These are phyloP conservation scores for Grosmannia huntii DNA, from an alignment of 2,329 filamentous ascomycete species.

Conservation along the genomic window DNA sequence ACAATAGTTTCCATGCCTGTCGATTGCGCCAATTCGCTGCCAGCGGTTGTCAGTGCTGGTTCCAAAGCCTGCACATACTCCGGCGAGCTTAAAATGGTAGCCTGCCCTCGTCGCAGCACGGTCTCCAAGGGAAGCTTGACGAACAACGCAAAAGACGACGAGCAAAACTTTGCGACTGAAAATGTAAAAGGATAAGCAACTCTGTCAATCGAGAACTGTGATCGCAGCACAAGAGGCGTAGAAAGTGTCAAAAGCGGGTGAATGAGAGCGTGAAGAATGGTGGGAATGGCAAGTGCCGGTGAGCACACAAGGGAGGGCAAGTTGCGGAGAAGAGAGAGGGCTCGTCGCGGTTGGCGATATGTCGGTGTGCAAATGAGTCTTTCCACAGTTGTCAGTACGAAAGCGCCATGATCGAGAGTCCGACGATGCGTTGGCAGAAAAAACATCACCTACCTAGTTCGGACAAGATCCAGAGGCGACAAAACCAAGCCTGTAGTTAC, in stretches of 20 bases:
- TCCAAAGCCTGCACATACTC: constrained; percentile 37
- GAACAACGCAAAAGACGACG: constrained; percentile 68
- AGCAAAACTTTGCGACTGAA: constrained; percentile 68
- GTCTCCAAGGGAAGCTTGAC: constrained; percentile 86
- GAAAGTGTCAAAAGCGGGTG: constrained; percentile 74
- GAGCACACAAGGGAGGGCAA: constrained; percentile 69
- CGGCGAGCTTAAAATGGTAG: constrained; percentile 51
- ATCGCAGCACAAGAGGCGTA: constrained; percentile 72
- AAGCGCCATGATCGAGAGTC: neutral
- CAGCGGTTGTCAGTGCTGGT: constrained; percentile 6
- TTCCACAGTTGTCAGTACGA: neutral
- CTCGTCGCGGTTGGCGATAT: constrained; percentile 61
- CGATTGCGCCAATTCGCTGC: constrained; percentile 12
- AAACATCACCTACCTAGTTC: constrained; percentile 47
- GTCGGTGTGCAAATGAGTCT: constrained; percentile 75
- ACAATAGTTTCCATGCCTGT: constrained; percentile 56
- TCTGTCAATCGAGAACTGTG: constrained; percentile 73
- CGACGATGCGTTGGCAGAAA: neutral
- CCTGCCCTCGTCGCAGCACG: constrained; percentile 77
- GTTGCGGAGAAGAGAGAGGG: constrained; percentile 62
- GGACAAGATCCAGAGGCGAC: constrained; percentile 77
- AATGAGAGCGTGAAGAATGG: constrained; percentile 71
- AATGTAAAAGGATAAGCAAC: constrained; percentile 71
- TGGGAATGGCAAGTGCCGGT: constrained; percentile 62
- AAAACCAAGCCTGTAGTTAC: constrained; percentile 68